Evolutionary conservation across 768 basidiomycete genomes (phyloP), one percentile per base, ranked within the genome.

Genomic region (Serendipita sp.): DNA sequence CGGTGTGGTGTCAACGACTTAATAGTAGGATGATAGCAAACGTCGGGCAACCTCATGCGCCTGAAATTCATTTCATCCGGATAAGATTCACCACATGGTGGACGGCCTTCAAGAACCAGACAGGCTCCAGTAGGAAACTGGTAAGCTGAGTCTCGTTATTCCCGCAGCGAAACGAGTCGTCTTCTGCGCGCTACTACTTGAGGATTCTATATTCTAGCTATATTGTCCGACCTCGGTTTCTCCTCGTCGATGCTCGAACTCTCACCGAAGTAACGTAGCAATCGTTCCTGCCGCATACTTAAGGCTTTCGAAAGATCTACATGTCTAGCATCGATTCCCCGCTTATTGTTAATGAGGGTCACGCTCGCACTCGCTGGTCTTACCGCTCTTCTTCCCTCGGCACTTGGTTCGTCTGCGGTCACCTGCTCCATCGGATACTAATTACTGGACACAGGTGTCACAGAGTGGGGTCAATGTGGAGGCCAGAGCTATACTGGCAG

Each of bases 401-500:
- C 47, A 7, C 47, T 30, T 8, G 63, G 24, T 47, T 41, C 41
- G 41, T 41, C 41, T 41, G 41, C 41, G 13, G 13, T 13, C 5
- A 41, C 13, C 41, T 41, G 5, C 41, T 41, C 41, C 13, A 41
- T 41, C 41, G 41, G 13, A 41, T 41, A 5, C 41, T 41, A 7
- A 41, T 41, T 13, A 5, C 41, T 13, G 13, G 5, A 7, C 13
- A 13, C 41, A 41, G 41, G 41, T 41, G 63, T 64, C 13, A 18
- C 8, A 47, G 44, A 64, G 34, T 64, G 63, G 63, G 63, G 63
- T 16, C 44, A 64, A 51, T 64, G 63, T 18, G 32, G 63, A 47
- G 80, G 79, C 58, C 72, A 74, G 58, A 70, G 70, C 53, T 82
- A 75, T 68, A 73, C 72, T 63, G 82, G 82, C 8, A 69, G 73